Conservation (phyloP, 768 basidiomycete species). For the Auriscalpium orientale region DNA sequence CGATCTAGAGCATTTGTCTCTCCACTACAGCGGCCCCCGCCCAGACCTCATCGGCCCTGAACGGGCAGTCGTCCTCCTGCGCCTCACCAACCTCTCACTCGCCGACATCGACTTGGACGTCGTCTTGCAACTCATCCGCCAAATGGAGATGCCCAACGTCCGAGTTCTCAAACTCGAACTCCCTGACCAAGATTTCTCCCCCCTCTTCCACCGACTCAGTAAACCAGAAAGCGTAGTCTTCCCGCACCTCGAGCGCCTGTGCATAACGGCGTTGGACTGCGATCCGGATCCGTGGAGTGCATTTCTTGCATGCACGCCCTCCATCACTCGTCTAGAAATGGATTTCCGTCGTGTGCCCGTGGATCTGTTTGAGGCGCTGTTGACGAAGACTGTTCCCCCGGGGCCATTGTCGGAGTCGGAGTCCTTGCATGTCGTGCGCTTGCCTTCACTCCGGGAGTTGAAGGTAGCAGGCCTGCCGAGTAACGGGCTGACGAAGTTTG, state of each 20-base stretch:
- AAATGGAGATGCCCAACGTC: conserved; percentile 39
- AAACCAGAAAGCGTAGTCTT: conserved; percentile 12
- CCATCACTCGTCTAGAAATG: conserved; percentile 3
- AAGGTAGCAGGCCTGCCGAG: conserved; percentile 2
- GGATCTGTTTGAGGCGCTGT: not conserved
- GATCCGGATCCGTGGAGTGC: conserved; percentile 16
- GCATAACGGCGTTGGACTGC: conserved; percentile 20
- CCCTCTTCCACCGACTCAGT: conserved; percentile 26
- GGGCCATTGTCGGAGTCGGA: not conserved
- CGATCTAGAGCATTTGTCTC: conserved; percentile 35
- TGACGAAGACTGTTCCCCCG: not conserved
- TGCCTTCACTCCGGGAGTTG: conserved; percentile 1
- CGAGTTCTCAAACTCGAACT: conserved; percentile 41
- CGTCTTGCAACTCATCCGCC: conserved; percentile 37
- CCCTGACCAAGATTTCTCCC: conserved; percentile 45
- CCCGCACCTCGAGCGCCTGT: conserved; percentile 19
- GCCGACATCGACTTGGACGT: conserved; percentile 52
- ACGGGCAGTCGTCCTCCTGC: conserved; percentile 24
- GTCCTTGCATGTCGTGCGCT: not conserved
- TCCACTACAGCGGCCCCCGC: conserved; percentile 56
- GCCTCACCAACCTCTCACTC: conserved; percentile 40
- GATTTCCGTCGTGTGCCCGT: conserved; percentile 5
- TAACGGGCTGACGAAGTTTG: not conserved
- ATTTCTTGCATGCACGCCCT: conserved; percentile 12
- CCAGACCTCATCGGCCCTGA: conserved; percentile 19